Conservation (phyloP, 148 eudicot species). For the Gaultheria prostrata region DNA sequence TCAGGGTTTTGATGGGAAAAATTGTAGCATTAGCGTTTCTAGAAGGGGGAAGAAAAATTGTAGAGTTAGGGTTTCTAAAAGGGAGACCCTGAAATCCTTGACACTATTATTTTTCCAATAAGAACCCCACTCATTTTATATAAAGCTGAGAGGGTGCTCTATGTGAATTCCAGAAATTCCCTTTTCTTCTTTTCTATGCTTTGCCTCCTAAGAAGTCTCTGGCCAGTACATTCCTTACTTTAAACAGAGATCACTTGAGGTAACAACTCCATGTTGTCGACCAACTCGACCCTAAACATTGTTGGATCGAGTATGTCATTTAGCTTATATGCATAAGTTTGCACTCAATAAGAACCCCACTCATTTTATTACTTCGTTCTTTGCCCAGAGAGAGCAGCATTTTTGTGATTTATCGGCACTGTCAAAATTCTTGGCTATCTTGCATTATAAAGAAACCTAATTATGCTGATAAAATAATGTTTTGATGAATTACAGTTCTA, state of each 20-base stretch:
- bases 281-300: not conserved
- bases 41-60: not conserved
- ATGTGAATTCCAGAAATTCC: not conserved
- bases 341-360: no score
- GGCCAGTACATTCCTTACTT: not conserved
- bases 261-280: not conserved
- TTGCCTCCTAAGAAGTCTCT: not conserved
- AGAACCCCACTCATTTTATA: not conserved
- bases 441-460: no score
- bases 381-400: not conserved
- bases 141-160: not conserved
- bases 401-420: not conserved
- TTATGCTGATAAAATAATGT: not conserved
- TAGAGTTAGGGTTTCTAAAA: not conserved
- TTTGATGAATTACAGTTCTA: not conserved
- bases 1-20: not conserved
- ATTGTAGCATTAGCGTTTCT: not conserved
- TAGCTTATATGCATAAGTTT: not conserved
- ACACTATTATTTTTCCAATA: not conserved
- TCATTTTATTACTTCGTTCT: not conserved
- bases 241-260: not conserved
- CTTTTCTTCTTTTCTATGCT: not conserved
- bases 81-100: not conserved
- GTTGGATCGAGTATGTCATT: not conserved
- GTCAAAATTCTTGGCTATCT: slow-evolving; percentile 5